Evolutionary conservation across 2,329 filamentous ascomycete genomes (phyloP).

Genomic region (Aspergillus carbonarius): DNA sequence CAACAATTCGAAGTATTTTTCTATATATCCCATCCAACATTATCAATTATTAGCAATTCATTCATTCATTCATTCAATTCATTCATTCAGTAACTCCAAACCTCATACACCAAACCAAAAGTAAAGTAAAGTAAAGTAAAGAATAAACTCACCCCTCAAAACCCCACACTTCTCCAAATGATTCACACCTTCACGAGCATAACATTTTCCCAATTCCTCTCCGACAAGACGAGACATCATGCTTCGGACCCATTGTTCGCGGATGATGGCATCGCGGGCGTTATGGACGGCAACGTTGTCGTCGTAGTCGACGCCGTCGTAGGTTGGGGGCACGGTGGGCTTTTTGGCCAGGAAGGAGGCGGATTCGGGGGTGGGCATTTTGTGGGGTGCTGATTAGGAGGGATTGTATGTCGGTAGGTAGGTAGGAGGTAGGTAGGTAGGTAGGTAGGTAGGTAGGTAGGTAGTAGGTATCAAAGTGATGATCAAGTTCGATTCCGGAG

Average conservation of each 20-base stretch:
- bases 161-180: conserved; percentile 67
- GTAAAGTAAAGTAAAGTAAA: conserved; percentile 8
- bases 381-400: conserved; percentile 10
- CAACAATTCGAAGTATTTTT: conserved; percentile 64
- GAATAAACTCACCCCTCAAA: conserved; percentile 59
- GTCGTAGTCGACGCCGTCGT: conserved; percentile 66
- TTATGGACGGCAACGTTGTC: conserved; percentile 64
- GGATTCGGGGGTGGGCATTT: conserved; percentile 66
- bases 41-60: neutral
- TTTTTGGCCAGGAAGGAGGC: conserved; percentile 64
- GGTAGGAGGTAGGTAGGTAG: neutral
- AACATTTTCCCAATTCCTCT: conserved; percentile 68
- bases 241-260: conserved; percentile 67
- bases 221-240: conserved; percentile 68
- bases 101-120: neutral
- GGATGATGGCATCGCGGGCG: conserved; percentile 64
- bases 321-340: conserved; percentile 64
- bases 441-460: conserved; percentile 6
- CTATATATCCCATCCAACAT: conserved; percentile 36
- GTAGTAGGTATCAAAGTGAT: conserved; percentile 20
- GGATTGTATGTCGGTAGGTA: no score
- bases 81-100: no score
- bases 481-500: conserved; percentile 17
- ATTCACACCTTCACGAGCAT: conserved; percentile 64
- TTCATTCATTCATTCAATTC: no score